Percentiles rank a stretch among this genome's conserved stretches.
Evolutionary conservation across 805 yeast species (phyloP).

Genomic region (Lipomyces yamadae): DNA sequence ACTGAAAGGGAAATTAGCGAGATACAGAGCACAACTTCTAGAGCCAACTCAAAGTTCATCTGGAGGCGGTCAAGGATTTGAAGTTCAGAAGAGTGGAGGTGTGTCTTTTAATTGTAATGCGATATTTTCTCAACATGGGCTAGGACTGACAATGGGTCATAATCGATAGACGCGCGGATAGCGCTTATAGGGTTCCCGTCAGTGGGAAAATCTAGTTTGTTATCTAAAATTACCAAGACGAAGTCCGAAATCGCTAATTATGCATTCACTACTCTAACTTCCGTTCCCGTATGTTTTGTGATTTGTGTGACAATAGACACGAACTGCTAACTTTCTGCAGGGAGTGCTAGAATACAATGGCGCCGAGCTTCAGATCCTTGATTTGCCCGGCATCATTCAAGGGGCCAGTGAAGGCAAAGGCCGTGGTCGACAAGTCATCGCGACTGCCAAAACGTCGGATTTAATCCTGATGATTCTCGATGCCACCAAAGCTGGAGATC

Average conservation of each 20-base stretch:
- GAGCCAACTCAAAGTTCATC: constrained; percentile 83
- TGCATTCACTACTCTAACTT: constrained; percentile 93
- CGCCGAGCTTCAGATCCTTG: constrained; percentile 96
- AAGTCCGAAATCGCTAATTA: constrained; percentile 94
- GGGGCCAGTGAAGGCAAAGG: constrained; percentile 98
- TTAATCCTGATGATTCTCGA: constrained; percentile 90
- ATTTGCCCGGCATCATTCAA: constrained; percentile 94
- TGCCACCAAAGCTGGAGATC: constrained; percentile 92
- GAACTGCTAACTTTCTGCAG: neutral
- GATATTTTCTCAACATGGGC: neutral
- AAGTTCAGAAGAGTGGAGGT: constrained; percentile 85
- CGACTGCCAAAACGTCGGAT: constrained; percentile 92
- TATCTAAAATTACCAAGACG: constrained; percentile 88
- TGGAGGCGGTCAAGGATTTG: constrained; percentile 84
- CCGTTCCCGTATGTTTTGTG: constrained; percentile 63
- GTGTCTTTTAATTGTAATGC: neutral
- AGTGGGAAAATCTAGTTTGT: constrained; percentile 92
- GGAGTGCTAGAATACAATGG: constrained; percentile 95
- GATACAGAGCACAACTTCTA: constrained; percentile 81
- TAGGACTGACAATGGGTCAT: neutral
- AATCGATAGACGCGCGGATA: constrained; percentile 79
- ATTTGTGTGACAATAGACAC: neutral
- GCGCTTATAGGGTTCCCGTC: constrained; percentile 97
- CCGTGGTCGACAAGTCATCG: constrained; percentile 94
- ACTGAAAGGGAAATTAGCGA: constrained; percentile 89